These are phyloP conservation scores for Penicillium decumbens DNA, from an alignment of 2,329 filamentous ascomycete genomes.

Conservation along the genomic window DNA sequence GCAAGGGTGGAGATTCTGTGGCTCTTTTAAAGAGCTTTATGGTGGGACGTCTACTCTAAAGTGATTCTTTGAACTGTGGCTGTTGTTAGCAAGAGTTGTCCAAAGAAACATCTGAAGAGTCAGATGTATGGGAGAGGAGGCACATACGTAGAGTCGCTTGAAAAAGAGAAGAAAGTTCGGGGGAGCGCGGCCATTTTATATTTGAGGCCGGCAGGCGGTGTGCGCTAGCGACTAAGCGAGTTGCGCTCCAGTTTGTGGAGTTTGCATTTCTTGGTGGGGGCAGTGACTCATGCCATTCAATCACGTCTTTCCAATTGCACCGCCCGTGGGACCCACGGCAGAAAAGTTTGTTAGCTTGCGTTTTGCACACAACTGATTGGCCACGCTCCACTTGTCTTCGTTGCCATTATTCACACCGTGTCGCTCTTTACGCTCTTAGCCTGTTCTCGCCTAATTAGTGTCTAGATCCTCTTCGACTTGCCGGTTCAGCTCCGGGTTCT, in stretches of 20 bases:
- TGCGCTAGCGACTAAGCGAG: slow-evolving; percentile 31
- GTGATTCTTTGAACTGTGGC: slow-evolving; percentile 68
- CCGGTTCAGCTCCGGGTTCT: background rate
- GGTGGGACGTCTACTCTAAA: slow-evolving; percentile 93
- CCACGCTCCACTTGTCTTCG: background rate
- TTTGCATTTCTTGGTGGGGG: slow-evolving; percentile 8
- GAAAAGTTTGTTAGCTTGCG: slow-evolving; percentile 1
- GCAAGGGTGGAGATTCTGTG: slow-evolving; percentile 89
- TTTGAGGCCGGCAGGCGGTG: background rate
- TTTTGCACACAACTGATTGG: background rate
- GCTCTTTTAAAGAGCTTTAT: slow-evolving; percentile 91
- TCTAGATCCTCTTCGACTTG: background rate
- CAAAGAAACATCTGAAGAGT: slow-evolving; percentile 10
- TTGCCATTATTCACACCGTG: slow-evolving; percentile 6
- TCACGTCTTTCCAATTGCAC: background rate
- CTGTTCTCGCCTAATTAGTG: background rate
- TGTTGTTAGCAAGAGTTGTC: slow-evolving; percentile 19
- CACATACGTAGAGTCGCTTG: slow-evolving; percentile 45
- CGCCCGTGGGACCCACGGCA: background rate
- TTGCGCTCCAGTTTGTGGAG: slow-evolving; percentile 11
- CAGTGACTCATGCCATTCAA: background rate
- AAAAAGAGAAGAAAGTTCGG: slow-evolving; percentile 31
- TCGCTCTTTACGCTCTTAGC: background rate
- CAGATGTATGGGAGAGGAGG: slow-evolving; percentile 17
- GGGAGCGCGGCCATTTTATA: slow-evolving; percentile 28